A percentile compares a stretch with the other conserved stretches of the same genome.
Evolutionary conservation across 2,329 filamentous ascomycete genomes (phyloP).

Genomic region (Arthrinium phaeospermum): DNA sequence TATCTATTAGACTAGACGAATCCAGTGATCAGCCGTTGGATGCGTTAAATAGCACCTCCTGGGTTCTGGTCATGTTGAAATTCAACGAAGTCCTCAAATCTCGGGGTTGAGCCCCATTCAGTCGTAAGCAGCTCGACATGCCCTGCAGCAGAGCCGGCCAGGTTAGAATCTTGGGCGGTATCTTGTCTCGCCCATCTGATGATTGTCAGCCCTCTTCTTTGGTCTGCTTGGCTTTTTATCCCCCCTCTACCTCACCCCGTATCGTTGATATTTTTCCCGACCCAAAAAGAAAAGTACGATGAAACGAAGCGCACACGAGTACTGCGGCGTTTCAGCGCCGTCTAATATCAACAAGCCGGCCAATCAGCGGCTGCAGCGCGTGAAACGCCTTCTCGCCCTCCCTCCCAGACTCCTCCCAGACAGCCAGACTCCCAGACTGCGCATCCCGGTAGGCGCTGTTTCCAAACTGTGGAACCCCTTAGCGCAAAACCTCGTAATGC

Average conservation of each 20-base stretch:
- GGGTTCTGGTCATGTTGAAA: background rate
- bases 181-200: background rate
- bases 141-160: background rate
- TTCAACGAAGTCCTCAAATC: conserved; percentile 1
- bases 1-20: background rate
- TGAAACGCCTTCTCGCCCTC: background rate
- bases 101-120: background rate
- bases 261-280: background rate
- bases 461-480: background rate
- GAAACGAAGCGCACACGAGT: conserved; percentile 14
- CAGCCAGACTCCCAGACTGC: background rate
- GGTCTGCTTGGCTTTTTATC: background rate
- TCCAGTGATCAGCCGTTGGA: background rate
- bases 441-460: conserved; percentile 7
- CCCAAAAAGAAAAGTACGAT: background rate
- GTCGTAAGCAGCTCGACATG: background rate
- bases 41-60: background rate
- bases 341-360: background rate
- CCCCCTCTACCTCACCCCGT: background rate
- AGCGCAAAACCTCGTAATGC: background rate
- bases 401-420: no score
- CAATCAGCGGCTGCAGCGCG: conserved; percentile 4
- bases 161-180: background rate
- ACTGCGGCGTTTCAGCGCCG: conserved; percentile 9
- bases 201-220: background rate